Conservation (phyloP, 345 rosid species). For the Salix suchowensis region DNA sequence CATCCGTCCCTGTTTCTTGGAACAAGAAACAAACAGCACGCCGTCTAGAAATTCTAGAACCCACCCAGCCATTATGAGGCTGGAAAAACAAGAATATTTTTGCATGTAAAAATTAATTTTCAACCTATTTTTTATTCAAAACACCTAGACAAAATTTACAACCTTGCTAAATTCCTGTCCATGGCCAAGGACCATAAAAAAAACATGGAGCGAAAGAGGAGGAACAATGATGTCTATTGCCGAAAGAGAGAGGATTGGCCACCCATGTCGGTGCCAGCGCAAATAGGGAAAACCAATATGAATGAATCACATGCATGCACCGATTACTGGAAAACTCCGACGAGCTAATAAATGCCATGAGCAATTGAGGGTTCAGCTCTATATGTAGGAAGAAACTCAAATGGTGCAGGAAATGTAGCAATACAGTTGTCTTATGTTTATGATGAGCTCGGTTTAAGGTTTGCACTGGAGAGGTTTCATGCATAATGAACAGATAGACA, state of each 20-base stretch:
- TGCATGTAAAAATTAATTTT: no score
- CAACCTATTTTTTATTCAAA: no score
- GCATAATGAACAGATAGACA: background rate
- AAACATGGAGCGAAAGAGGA: background rate
- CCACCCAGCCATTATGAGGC: no score
- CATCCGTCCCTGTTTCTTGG: no score
- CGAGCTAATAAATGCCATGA: background rate
- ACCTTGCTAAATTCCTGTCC: background rate
- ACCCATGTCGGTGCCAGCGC: background rate
- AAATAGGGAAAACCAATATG: background rate
- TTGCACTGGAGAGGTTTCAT: background rate
- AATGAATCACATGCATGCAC: background rate
- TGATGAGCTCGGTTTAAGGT: background rate
- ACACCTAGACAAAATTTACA: no score
- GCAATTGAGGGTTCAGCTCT: background rate
- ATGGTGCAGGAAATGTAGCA: background rate
- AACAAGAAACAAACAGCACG: no score
- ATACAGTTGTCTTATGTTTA: background rate
- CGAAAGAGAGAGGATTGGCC: no score
- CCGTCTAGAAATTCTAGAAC: no score
- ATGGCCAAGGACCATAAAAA: background rate
- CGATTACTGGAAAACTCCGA: background rate
- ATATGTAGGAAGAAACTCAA: background rate
- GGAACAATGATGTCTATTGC: background rate
- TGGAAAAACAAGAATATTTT: no score